phyloP scores from a whole-genome alignment of 495 filamentous ascomycete species.

The Friedmanniomyces simplex region DNA sequence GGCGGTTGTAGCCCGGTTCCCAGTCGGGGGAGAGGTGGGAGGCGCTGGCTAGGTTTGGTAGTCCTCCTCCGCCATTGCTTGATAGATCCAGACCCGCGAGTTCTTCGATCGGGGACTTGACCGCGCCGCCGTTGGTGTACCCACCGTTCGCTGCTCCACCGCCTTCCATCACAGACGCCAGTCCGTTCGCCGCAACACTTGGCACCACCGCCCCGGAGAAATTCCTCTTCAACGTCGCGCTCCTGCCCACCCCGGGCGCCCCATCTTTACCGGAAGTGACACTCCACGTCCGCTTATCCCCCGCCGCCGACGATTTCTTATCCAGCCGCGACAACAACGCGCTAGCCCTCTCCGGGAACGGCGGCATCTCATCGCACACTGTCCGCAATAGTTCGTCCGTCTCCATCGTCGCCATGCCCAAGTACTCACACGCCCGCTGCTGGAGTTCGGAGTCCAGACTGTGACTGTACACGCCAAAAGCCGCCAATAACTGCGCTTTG shows the following conservation, averaged over 20 bases:
- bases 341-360: conserved; percentile 89
- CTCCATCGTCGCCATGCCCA: conserved; percentile 72
- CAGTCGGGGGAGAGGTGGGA: conserved; percentile 90
- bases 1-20: conserved; percentile 79
- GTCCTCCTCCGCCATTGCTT: neutral
- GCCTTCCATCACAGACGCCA: conserved; percentile 31
- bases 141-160: conserved; percentile 30
- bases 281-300: conserved; percentile 92
- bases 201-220: conserved; percentile 44
- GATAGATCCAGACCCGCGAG: conserved; percentile 24
- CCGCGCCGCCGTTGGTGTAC: conserved; percentile 35
- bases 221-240: conserved; percentile 71
- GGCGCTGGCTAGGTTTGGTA: conserved; percentile 77
- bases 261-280: conserved; percentile 70
- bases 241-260: conserved; percentile 65
- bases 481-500: conserved; percentile 83
- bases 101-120: conserved; percentile 27
- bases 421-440: conserved; percentile 92
- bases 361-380: conserved; percentile 98
- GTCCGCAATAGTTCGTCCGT: conserved; percentile 90
- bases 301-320: conserved; percentile 80
- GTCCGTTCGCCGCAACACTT: neutral
- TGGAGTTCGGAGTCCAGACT: conserved; percentile 92
- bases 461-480: conserved; percentile 88
- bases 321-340: conserved; percentile 86